A percentile compares a stretch with the other conserved stretches of the same genome.
These are phyloP conservation scores for Metschnikowia bowlesiae DNA, from an alignment of 805 yeast species.

Conservation along the genomic window DNA sequence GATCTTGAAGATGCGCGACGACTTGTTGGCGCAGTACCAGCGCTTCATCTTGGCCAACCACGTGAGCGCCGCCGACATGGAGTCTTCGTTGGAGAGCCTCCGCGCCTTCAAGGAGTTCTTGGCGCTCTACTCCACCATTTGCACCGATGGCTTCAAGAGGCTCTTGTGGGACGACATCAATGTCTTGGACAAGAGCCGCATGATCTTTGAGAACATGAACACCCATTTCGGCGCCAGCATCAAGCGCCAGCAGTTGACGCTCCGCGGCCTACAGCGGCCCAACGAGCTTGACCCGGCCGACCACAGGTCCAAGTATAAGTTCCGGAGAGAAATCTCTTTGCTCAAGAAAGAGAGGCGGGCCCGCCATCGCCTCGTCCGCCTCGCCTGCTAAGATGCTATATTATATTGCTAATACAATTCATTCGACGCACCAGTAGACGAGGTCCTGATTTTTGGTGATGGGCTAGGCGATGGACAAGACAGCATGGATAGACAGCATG, in stretches of 20 bases:
- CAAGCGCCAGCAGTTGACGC: conserved; percentile 3
- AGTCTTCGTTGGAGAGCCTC: conserved; percentile 1
- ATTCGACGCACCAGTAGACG: too few relatives aligned
- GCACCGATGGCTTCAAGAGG: conserved; percentile 4
- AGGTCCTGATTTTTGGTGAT: too few relatives aligned
- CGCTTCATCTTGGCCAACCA: conserved; percentile 1
- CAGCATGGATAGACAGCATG: too few relatives aligned
- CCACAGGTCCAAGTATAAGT: conserved; percentile 1
- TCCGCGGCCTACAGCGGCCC: conserved; percentile 1
- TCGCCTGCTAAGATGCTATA: background rate
- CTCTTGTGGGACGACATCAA: conserved; percentile 3
- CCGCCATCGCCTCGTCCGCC: background rate
- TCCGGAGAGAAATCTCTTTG: conserved; percentile 1
- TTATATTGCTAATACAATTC: too few relatives aligned
- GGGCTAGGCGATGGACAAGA: too few relatives aligned
- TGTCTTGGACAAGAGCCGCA: conserved; percentile 3
- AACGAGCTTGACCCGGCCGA: background rate
- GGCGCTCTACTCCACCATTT: conserved; percentile 3
- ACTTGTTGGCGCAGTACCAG: conserved; percentile 1
- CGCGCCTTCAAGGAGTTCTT: conserved; percentile 2
- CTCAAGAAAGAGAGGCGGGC: background rate
- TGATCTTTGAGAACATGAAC: background rate
- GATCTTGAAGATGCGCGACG: background rate
- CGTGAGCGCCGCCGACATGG: conserved; percentile 1
- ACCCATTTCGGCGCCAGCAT: background rate